A percentile compares a stretch with the other conserved stretches of the same genome.
Conservation (phyloP, 1,139 yeast species). For the Blastobotrys aristatus region DNA sequence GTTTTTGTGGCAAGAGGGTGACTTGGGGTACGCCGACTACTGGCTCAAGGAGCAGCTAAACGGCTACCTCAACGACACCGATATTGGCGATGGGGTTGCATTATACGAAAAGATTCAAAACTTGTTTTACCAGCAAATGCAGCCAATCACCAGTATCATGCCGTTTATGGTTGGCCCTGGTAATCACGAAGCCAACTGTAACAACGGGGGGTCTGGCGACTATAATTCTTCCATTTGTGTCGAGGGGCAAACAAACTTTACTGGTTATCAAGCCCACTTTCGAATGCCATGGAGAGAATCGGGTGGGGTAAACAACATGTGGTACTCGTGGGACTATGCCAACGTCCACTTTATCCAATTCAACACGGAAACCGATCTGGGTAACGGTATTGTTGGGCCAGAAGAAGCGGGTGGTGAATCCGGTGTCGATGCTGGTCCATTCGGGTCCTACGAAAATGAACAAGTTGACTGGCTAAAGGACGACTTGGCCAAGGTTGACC, state of each 20-base stretch:
- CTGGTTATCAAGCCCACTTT: constrained; percentile 25
- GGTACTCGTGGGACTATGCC: constrained; percentile 34
- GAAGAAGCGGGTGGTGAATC: constrained; percentile 25
- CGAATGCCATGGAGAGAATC: constrained; percentile 28
- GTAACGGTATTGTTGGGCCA: constrained; percentile 15
- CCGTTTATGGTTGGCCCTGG: constrained; percentile 34
- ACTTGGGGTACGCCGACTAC: constrained; percentile 31
- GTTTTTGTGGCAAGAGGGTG: constrained; percentile 31
- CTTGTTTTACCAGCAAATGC: constrained; percentile 26
- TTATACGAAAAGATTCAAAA: constrained; percentile 24
- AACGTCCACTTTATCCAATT: constrained; percentile 31
- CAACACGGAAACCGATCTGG: constrained; percentile 32
- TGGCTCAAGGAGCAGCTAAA: constrained; percentile 27
- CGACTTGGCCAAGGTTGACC: constrained; percentile 38
- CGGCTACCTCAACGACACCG: constrained; percentile 20
- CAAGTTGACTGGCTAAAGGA: constrained; percentile 38
- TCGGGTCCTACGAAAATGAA: constrained; percentile 24
- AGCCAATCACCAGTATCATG: constrained; percentile 21
- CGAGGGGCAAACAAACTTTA: constrained; percentile 26
- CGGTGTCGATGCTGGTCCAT: constrained; percentile 25
- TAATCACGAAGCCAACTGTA: constrained; percentile 31
- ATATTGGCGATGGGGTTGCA: constrained; percentile 15
- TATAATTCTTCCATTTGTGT: constrained; percentile 22
- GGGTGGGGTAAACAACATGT: constrained; percentile 26
- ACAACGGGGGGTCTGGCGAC: constrained; percentile 26